phyloP scores from a whole-genome alignment of 2,329 filamentous ascomycete species.

The Aspergillus luchuensis region DNA sequence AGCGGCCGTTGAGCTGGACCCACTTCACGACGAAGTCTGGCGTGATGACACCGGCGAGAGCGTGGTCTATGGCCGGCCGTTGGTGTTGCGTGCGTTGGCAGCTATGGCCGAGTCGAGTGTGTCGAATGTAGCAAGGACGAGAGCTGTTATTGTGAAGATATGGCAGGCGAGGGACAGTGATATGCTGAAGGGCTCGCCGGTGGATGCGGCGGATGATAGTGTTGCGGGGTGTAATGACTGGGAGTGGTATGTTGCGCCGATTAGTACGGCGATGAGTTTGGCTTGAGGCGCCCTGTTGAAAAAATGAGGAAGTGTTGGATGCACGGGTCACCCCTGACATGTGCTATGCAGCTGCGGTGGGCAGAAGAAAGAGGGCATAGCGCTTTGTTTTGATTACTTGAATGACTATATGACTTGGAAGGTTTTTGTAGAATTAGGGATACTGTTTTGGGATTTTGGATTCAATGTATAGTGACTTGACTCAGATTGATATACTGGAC shows the following conservation, averaged over 20 bases:
- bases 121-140: constrained; percentile 48
- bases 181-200: constrained; percentile 27
- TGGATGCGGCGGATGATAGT: constrained; percentile 12
- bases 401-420: neutral
- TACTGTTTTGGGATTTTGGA: too few relatives aligned
- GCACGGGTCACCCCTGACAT: neutral
- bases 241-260: constrained; percentile 46
- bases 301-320: neutral
- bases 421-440: too few relatives aligned
- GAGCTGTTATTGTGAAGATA: constrained; percentile 51
- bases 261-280: constrained; percentile 47
- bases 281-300: constrained; percentile 30
- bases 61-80: constrained; percentile 37
- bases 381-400: neutral
- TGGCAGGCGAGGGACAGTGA: constrained; percentile 50
- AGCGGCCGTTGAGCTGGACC: constrained; percentile 47
- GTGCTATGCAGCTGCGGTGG: neutral
- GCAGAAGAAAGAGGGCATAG: neutral
- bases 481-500: too few relatives aligned
- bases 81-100: constrained; percentile 45
- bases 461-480: too few relatives aligned
- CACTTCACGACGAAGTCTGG: constrained; percentile 41
- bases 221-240: constrained; percentile 41
- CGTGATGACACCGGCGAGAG: constrained; percentile 20
- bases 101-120: constrained; percentile 46